phyloP scores from a whole-genome alignment of 176 grass and related monocot species.

The Cymbopogon citratus region DNA sequence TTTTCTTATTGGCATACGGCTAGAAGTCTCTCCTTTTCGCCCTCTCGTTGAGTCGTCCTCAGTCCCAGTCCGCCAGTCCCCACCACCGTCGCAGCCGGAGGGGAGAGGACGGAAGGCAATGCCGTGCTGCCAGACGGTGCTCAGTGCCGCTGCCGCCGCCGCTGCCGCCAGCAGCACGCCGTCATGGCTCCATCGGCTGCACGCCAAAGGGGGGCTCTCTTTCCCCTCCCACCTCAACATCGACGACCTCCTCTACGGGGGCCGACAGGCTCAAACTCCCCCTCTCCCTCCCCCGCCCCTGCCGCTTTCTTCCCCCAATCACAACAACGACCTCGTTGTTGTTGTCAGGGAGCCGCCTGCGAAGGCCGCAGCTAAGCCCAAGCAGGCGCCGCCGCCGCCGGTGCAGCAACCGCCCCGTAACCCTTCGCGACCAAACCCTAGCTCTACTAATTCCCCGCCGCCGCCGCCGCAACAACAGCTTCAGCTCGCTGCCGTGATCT shows the following conservation, averaged over 20 bases:
- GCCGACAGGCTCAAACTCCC: background rate
- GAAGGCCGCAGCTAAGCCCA: background rate
- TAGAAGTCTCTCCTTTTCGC: too few relatives aligned
- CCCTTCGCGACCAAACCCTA: conserved; percentile 42
- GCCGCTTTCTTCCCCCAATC: conserved; percentile 19
- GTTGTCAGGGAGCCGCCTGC: background rate
- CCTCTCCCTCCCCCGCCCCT: background rate
- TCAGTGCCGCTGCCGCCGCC: conserved; percentile 19
- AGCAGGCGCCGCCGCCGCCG: background rate
- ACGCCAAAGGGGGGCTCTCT: conserved; percentile 58
- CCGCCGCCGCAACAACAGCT: background rate
- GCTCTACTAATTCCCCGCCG: conserved; percentile 5
- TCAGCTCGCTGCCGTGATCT: conserved; percentile 27
- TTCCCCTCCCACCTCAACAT: conserved; percentile 48
- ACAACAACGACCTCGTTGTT: too few relatives aligned
- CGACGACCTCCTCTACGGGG: conserved; percentile 48
- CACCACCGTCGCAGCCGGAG: conserved; percentile 13
- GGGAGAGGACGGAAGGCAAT: conserved; percentile 18
- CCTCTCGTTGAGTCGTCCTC: background rate
- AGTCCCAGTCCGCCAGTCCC: background rate
- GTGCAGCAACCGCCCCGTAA: conserved; percentile 15
- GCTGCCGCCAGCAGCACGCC: conserved; percentile 32
- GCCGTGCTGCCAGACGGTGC: conserved; percentile 44
- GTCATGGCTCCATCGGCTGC: conserved; percentile 73
- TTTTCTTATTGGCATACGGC: too few relatives aligned